Evolutionary conservation across 495 filamentous ascomycete species (phyloP).

Genomic region (Cercophora samala): DNA sequence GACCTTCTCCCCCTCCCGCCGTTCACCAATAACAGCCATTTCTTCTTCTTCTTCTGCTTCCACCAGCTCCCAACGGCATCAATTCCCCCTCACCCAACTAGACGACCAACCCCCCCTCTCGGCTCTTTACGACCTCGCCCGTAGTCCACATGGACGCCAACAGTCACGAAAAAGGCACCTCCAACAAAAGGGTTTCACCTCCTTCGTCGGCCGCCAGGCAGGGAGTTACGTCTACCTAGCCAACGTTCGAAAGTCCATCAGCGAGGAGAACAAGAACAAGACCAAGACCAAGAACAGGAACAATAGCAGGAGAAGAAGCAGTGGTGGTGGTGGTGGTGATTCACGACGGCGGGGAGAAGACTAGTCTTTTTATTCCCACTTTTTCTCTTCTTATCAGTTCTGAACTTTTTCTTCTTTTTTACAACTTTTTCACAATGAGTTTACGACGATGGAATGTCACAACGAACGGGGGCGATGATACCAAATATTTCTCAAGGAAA

Average conservation of each 20-base stretch:
- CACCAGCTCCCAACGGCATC: neutral
- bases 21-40: neutral
- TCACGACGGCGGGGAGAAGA: neutral
- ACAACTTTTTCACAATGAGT: neutral
- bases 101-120: neutral
- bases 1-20: neutral
- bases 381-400: neutral
- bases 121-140: neutral
- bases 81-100: neutral
- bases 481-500: neutral
- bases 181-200: neutral
- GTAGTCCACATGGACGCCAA: neutral
- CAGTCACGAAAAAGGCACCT: neutral
- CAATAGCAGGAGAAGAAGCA: no score
- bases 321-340: no score
- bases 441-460: neutral
- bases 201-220: neutral
- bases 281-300: no score
- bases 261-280: neutral
- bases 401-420: neutral
- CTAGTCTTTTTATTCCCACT: neutral
- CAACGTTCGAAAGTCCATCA: neutral
- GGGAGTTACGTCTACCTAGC: slow-evolving; percentile 2
- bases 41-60: neutral
- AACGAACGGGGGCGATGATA: neutral